phyloP scores from a whole-genome alignment of 2,329 filamentous ascomycete species.

The Fusarium virguliforme region DNA sequence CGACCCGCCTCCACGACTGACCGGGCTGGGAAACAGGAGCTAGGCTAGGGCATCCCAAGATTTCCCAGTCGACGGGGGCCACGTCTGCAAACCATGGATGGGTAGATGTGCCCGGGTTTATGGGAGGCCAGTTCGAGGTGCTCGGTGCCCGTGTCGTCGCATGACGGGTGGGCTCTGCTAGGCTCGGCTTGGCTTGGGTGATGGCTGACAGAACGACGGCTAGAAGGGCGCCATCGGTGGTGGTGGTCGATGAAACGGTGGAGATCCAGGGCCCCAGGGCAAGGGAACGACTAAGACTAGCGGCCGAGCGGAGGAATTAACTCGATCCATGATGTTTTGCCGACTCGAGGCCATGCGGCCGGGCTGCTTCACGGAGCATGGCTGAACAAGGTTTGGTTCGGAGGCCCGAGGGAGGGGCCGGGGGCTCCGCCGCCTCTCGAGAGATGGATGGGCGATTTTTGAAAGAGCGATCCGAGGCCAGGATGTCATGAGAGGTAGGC shows the following conservation, averaged over 20 bases:
- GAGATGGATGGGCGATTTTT: conserved; percentile 36
- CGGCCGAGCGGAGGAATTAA: conserved; percentile 38
- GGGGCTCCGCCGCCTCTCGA: conserved; percentile 26
- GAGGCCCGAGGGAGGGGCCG: conserved; percentile 12
- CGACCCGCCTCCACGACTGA: conserved; percentile 39
- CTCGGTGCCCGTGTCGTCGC: conserved; percentile 27
- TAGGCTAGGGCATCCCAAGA: conserved; percentile 27
- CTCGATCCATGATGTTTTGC: conserved; percentile 40
- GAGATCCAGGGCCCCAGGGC: conserved; percentile 22
- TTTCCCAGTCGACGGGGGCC: conserved; percentile 25
- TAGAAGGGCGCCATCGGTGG: conserved; percentile 35
- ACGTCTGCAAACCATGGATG: conserved; percentile 16
- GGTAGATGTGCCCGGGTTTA: conserved; percentile 23
- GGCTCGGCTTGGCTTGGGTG: conserved; percentile 40
- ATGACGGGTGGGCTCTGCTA: conserved; percentile 38
- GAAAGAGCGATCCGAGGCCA: conserved; percentile 29
- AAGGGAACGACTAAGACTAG: conserved; percentile 30
- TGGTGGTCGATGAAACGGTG: conserved; percentile 28
- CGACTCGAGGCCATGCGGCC: conserved; percentile 38
- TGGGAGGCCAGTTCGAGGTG: conserved; percentile 19
- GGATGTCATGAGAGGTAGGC: conserved; percentile 12
- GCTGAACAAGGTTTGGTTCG: conserved; percentile 35
- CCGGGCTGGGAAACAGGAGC: conserved; percentile 25
- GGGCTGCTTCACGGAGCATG: conserved; percentile 29
- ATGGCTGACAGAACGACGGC: conserved; percentile 38